Evolutionary conservation across 176 grass and related monocot species (phyloP).

Genomic region (Themeda triandra): DNA sequence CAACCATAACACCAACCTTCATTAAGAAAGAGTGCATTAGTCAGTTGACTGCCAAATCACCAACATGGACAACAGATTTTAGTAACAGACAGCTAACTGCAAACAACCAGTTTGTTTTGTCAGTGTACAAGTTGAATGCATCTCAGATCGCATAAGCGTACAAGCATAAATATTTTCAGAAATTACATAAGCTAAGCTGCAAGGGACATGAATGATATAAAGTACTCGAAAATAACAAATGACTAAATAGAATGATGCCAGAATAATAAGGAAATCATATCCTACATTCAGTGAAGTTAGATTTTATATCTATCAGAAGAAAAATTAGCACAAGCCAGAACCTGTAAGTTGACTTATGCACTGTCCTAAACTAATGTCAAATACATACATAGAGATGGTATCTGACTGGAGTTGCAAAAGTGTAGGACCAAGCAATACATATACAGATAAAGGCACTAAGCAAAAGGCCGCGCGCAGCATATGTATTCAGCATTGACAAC

Average conservation of each 20-base stretch:
- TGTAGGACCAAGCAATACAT: not conserved
- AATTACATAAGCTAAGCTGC: not conserved
- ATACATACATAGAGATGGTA: not conserved
- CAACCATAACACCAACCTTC: slow-evolving; percentile 3
- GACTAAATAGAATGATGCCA: not conserved
- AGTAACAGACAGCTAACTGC: not conserved
- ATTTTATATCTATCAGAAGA: not conserved
- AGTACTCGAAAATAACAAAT: not conserved
- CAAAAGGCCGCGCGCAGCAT: not conserved
- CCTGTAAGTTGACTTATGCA: not conserved
- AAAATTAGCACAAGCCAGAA: not conserved
- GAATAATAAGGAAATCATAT: not conserved
- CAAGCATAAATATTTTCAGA: not conserved
- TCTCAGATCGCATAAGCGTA: not conserved
- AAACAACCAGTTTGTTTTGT: not conserved
- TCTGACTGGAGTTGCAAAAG: not conserved
- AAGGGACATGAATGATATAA: not conserved
- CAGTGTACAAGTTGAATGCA: too few species aligned
- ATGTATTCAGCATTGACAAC: too few species aligned
- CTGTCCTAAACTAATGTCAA: not conserved
- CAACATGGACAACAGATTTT: not conserved
- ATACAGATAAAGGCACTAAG: not conserved
- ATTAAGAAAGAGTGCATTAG: not conserved
- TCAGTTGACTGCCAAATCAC: not conserved
- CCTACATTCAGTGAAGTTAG: not conserved